Base-by-base conservation (phyloP, 2,329 filamentous ascomycete species). In the Aspergillaceae sp. region DNA sequence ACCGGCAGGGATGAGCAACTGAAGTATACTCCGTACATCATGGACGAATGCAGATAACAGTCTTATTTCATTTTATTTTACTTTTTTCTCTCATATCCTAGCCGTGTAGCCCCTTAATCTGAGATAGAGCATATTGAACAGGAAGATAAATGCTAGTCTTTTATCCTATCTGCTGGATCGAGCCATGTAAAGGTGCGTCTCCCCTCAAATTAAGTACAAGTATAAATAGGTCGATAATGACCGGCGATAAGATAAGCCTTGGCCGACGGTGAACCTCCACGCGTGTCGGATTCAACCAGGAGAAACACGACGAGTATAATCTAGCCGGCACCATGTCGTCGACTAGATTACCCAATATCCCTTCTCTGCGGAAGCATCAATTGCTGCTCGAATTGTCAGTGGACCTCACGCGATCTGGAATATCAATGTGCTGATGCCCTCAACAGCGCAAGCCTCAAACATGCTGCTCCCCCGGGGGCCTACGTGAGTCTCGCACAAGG, bases 401-500 rank as follows among this genome's bases (percentile, higher is more conserved):
- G n/a, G 10, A 9, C 4, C 29, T 26, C 10, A 32, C 29, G 35
- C 28, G 7, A 30, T 38, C 33, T 6, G 11, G 9, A 29, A 34
- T 6, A 10, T 29, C 19, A 41, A 41, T 44, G 41, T 42, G 43
- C 50, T 54, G 45, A 51, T 53, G 45, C 10, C 2, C 19, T 41
- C 34, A 44, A 51, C 67, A 94, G 88, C 68, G 79, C 86, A 50
- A 86, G 86, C 50, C 75, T 95, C 57, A 89, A 86, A 66, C 80
- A 87, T 69, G 82, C 84, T 48, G 89, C 86, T 64, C 90, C 90
- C 2, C 81, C 87, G 47, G 91, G 92, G 44, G 77, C 96, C 51
- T 96, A 92, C 68, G 79, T 96, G 67, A 87, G 79, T 64, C 77
- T 95, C 49, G 86, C 85, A 29, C 87, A 87, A 0, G 86, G 85